Base-by-base conservation (phyloP, 768 basidiomycete genomes). In the Albatrellus ellisii region DNA sequence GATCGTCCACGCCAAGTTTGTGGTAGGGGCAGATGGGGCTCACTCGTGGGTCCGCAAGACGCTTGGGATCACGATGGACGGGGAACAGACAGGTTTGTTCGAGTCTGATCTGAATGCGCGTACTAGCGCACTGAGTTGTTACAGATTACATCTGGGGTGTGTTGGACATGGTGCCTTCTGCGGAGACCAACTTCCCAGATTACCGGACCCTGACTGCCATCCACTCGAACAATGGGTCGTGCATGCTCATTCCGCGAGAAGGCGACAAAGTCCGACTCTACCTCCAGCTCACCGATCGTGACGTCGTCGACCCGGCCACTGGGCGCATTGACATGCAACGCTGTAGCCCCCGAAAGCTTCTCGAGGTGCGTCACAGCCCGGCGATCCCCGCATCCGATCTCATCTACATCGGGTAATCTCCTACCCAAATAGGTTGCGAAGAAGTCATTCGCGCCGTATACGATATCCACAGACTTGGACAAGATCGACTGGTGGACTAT, bases 61-160 rank as follows among this genome's bases (percentile, higher is more conserved):
- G 0, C 62, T 84, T 8, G 64, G 66, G 8, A 77, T 88, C 39
- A 54, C 61, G 4, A 80, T 88, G 81, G 73, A 85, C 45, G 86
- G 86, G 5, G 82, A 87, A 56, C 77, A 82, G 46, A 67, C 65
- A 7, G 63, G 67, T 60, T 11, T 21, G 52, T 44, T 1, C 20
- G 17, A 10, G 18, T 20, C 21, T 26, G 29, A 31, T 31, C 26
- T 7, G 7, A 31, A 12, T 3, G 29, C 29, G 17, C 12, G 3
- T 31, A 17, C 29, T 12, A 31, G 17, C 29, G 3, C 29, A 31
- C 12, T 7, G 12, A 7, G 17, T 31, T 31, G n/a, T 17, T 24
- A 18, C 65, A 60, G 77, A 87, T 40, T 79, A 71, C 44, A 67
- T 88, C 17, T 90, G 87, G 87, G 87, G 87, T 3, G 86, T 89